Evolutionary conservation across 306 rosid genomes (phyloP).

Genomic region (Crataegus laevigata): DNA sequence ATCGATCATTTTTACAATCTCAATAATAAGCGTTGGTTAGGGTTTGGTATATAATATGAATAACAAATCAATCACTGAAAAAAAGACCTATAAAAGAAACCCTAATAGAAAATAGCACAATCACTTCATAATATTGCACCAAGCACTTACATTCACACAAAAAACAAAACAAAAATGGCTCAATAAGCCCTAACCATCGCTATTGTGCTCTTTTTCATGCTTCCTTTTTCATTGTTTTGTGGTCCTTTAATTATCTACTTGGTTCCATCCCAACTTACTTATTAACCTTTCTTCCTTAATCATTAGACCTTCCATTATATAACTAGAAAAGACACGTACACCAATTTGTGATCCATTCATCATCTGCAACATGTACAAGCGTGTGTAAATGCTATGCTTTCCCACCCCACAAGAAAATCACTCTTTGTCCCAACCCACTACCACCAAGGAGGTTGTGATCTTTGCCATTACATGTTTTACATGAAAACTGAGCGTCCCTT

Average conservation of each 20-base stretch:
- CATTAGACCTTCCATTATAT: conserved; percentile 31
- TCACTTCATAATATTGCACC: conserved; percentile 12
- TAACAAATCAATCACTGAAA: neutral
- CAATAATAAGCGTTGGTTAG: neutral
- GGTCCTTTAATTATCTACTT: neutral
- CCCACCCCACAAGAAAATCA: conserved; percentile 6
- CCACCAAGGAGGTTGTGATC: conserved; percentile 3
- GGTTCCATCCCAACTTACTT: conserved; percentile 20
- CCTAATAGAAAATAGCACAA: conserved; percentile 18
- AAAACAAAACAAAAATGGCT: conserved; percentile 4
- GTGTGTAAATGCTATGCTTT: neutral
- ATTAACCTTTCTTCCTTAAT: conserved; percentile 26
- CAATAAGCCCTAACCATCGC: conserved; percentile 24
- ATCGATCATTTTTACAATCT: neutral
- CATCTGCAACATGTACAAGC: conserved; percentile 12
- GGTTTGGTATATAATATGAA: neutral
- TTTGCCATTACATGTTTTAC: neutral
- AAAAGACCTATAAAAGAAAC: conserved; percentile 6
- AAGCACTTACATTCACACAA: conserved; percentile 15
- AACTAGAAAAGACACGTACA: conserved; percentile 24
- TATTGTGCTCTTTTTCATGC: neutral
- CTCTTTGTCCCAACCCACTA: conserved; percentile 18
- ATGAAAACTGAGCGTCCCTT: conserved; percentile 4
- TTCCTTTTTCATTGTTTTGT: neutral
- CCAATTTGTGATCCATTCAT: conserved; percentile 5